Conservation (phyloP, 805 yeast species). For the Metschnikowia hibisci region DNA sequence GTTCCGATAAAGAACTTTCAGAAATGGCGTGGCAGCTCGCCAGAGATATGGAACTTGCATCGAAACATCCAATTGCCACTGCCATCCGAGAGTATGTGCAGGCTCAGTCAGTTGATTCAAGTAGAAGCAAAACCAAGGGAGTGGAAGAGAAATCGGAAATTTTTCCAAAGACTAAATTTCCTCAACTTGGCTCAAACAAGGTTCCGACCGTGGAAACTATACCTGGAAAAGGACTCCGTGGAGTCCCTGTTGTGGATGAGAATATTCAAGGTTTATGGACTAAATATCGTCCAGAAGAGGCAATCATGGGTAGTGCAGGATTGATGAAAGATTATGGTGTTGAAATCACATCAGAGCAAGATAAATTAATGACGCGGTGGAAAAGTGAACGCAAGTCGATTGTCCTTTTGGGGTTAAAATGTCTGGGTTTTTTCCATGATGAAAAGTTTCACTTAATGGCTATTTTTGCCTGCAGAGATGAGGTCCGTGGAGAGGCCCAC, state of each 20-base stretch:
- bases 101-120: neutral
- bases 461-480: slow-evolving; percentile 58
- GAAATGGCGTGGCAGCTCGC: slow-evolving; percentile 43
- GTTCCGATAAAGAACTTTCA: slow-evolving; percentile 13
- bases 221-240: slow-evolving; percentile 59
- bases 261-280: slow-evolving; percentile 30
- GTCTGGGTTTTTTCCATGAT: slow-evolving; percentile 25
- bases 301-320: slow-evolving; percentile 57
- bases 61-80: slow-evolving; percentile 65
- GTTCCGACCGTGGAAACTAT: slow-evolving; percentile 49
- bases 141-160: slow-evolving; percentile 3
- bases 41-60: slow-evolving; percentile 56
- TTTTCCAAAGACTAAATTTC: neutral
- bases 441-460: slow-evolving; percentile 37
- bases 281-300: slow-evolving; percentile 30
- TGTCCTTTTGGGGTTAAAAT: slow-evolving; percentile 47
- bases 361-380: slow-evolving; percentile 46
- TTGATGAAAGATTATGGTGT: slow-evolving; percentile 49
- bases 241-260: slow-evolving; percentile 29
- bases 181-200: slow-evolving; percentile 25
- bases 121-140: no score
- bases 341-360: slow-evolving; percentile 31
- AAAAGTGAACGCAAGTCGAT: slow-evolving; percentile 62
- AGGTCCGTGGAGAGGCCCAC: slow-evolving; percentile 53
- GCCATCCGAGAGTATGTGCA: slow-evolving; percentile 44